Evolutionary conservation across 1,284 basidiomycete species (phyloP), one percentile per base, ranked within the genome.

Genomic region (Cryptococcus sp.): DNA sequence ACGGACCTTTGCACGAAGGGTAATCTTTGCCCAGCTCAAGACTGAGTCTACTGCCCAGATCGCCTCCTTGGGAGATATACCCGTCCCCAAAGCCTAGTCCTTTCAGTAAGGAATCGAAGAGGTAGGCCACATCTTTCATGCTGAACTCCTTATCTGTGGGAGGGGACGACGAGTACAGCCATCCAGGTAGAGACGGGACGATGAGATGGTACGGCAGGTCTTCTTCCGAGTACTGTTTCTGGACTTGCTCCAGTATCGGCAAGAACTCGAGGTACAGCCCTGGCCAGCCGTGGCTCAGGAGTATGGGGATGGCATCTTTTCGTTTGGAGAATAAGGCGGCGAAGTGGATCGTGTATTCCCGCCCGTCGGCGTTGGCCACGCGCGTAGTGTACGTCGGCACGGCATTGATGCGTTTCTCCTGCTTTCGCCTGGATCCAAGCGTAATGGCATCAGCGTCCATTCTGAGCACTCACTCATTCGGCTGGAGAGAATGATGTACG

Each of bases 251-350:
- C 41, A 73, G 60, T 52, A 74, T 62, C 1, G 70, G 67, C 15
- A 71, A 52, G 54, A 75, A 70, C 54, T 74, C 71, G 54, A 70
- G 62, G 22, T 68, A 67, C 10, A 54, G 57, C 16, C 76, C 74
- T 2, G 75, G 76, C 76, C 76, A 77, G 15, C 76, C 76, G 47
- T 77, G 74, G 25, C 64, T 54, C 47, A 77, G 56, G 7, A 76
- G 54, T 27, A 77, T 57, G 13, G 76, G 73, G n/a, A 70, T 62
- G 3, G 74, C 74, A 39, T 74, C 63, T n/a, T 63, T 61, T 27
- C 61, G 56, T 13, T 60, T 39, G 16, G 65, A 66, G 57, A 67
- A 71, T 15, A 73, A 49, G 1, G 63, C 72, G n/a, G 69, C 62
- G 47, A 75, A 78, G 44, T 75, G 71, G 13, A 75, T 64, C n/a